A percentile compares a stretch with the other conserved stretches of the same genome.
These are phyloP conservation scores for Phlyctochytrium bullatum DNA, from an alignment of 192 early-diverging fungal genomes.

Conservation along the genomic window DNA sequence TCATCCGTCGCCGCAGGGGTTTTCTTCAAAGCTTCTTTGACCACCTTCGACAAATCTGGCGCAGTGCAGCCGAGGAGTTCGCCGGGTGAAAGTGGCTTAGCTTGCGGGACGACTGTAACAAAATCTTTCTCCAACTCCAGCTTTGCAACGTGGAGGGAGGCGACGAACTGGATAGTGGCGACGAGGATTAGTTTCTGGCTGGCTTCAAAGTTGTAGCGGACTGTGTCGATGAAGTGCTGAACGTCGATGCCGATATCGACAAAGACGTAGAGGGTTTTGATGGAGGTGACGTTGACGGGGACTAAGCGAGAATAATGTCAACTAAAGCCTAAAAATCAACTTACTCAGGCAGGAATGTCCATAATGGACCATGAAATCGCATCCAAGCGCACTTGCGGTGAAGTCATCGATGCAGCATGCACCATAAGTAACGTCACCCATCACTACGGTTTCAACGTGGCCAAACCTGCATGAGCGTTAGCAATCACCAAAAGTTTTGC, in stretches of 20 bases:
- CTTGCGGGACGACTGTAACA: slow-evolving; percentile 76
- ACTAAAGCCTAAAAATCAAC: background rate
- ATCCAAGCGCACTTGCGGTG: slow-evolving; percentile 85
- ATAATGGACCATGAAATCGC: slow-evolving; percentile 98
- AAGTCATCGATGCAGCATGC: slow-evolving; percentile 99
- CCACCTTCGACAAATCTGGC: slow-evolving; percentile 58
- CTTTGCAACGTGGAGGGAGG: slow-evolving; percentile 73
- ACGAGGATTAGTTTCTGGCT: slow-evolving; percentile 74
- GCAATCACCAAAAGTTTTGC: background rate
- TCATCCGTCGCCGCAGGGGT: slow-evolving; percentile 4
- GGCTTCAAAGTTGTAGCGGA: slow-evolving; percentile 79
- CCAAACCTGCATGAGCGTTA: slow-evolving; percentile 53
- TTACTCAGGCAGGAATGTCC: slow-evolving; percentile 91
- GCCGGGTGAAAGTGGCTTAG: slow-evolving; percentile 92
- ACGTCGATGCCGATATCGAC: slow-evolving; percentile 97
- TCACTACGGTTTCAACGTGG: slow-evolving; percentile 86
- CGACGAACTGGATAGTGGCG: slow-evolving; percentile 92
- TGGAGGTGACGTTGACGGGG: slow-evolving; percentile 89
- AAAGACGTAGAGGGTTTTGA: slow-evolving; percentile 97
- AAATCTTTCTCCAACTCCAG: slow-evolving; percentile 63
- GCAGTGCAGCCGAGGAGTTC: slow-evolving; percentile 97
- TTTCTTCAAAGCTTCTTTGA: slow-evolving; percentile 33
- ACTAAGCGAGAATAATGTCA: slow-evolving; percentile 44
- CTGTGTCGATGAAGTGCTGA: slow-evolving; percentile 87
- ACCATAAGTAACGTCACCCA: slow-evolving; percentile 99